Evolutionary conservation across 805 yeast genomes (phyloP).

Genomic region (Suhomyces vadensis): DNA sequence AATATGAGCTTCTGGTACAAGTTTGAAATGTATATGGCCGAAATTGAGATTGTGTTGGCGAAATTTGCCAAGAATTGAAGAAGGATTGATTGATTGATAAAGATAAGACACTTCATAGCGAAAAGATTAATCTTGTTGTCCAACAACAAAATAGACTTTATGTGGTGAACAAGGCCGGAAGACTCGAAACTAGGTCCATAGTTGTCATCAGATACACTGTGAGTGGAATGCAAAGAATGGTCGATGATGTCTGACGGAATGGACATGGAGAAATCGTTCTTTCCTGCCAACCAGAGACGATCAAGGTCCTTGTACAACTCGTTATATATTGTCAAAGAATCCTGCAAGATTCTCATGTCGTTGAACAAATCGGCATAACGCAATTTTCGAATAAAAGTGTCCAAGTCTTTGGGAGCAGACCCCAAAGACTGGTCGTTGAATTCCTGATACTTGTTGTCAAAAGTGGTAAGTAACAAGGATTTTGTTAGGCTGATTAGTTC

Average conservation of each 20-base stretch:
- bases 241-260: conserved; percentile 6
- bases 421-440: conserved; percentile 12
- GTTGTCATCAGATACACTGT: background rate
- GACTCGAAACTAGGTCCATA: conserved; percentile 4
- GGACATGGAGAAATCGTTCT: conserved; percentile 2
- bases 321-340: conserved; percentile 55
- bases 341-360: conserved; percentile 59
- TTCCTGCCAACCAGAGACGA: conserved; percentile 14
- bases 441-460: conserved; percentile 32
- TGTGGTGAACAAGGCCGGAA: background rate
- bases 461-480: conserved; percentile 52
- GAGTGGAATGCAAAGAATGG: background rate
- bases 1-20: conserved; percentile 36
- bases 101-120: conserved; percentile 31
- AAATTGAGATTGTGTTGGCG: conserved; percentile 41
- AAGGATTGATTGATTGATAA: conserved; percentile 36
- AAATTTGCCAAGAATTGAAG: conserved; percentile 37
- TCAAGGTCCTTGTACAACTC: conserved; percentile 36
- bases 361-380: conserved; percentile 53
- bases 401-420: background rate
- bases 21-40: conserved; percentile 41
- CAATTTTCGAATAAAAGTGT: conserved; percentile 45
- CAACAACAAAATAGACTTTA: conserved; percentile 6
- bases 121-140: conserved; percentile 22
- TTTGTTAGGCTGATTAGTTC: conserved; percentile 47